A percentile compares a stretch with the other conserved stretches of the same genome.
These are phyloP conservation scores for Selenicereus undatus DNA, from an alignment of 148 eudicot species.

Conservation along the genomic window DNA sequence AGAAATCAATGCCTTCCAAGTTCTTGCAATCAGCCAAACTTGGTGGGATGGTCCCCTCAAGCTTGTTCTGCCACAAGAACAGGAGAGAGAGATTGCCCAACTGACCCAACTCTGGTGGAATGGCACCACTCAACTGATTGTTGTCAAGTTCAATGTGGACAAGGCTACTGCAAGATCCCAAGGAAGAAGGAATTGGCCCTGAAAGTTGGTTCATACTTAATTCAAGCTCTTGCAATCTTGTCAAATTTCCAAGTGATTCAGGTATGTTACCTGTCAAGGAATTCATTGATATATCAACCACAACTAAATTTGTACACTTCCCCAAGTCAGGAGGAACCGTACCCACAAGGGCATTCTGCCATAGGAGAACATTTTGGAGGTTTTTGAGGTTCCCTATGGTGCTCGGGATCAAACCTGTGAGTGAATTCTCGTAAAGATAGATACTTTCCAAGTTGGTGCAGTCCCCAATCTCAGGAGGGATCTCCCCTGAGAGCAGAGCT, in stretches of 20 bases:
- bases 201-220: slow-evolving; percentile 71
- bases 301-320: slow-evolving; percentile 31
- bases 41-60: slow-evolving; percentile 68
- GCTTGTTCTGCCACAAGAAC: slow-evolving; percentile 74
- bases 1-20: slow-evolving; percentile 69
- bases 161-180: slow-evolving; percentile 62
- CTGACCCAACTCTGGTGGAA: slow-evolving; percentile 69
- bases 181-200: slow-evolving; percentile 53
- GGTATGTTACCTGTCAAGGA: slow-evolving; percentile 71
- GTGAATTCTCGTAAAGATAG: slow-evolving; percentile 75
- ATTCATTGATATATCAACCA: slow-evolving; percentile 72
- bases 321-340: slow-evolving; percentile 68
- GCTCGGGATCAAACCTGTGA: slow-evolving; percentile 68
- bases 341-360: slow-evolving; percentile 83
- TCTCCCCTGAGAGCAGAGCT: slow-evolving; percentile 70
- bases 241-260: slow-evolving; percentile 50
- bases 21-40: slow-evolving; percentile 47
- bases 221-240: slow-evolving; percentile 61
- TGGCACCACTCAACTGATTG: slow-evolving; percentile 65
- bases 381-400: slow-evolving; percentile 46
- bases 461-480: slow-evolving; percentile 80
- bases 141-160: slow-evolving; percentile 86
- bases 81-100: slow-evolving; percentile 50
- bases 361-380: slow-evolving; percentile 61
- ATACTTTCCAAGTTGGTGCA: slow-evolving; percentile 53